Conservation (phyloP, 169 alveolate genomes). For the Blepharisma undulans region DNA sequence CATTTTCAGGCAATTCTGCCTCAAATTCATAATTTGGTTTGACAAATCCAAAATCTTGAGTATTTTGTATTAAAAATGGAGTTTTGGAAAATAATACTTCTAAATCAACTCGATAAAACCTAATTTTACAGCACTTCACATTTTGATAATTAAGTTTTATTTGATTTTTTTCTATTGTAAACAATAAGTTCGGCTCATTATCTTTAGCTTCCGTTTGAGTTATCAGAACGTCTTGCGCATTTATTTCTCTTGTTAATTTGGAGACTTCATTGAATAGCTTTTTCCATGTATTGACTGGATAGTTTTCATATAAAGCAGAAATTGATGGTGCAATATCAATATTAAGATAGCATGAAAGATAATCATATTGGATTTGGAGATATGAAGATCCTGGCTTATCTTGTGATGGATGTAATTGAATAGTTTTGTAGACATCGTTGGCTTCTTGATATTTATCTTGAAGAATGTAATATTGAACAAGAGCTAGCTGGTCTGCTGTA, state of each 20-base stretch:
- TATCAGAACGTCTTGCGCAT: background rate
- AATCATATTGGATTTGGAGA: conserved; percentile 32
- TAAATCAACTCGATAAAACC: background rate
- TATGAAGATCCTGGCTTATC: background rate
- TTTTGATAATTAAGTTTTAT: background rate
- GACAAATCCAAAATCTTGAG: conserved; percentile 26
- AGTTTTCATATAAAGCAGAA: background rate
- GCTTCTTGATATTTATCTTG: conserved; percentile 38
- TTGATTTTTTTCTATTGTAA: background rate
- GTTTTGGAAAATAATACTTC: conserved; percentile 37
- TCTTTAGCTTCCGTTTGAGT: background rate
- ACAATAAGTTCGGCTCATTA: conserved; percentile 15
- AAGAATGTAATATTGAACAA: background rate
- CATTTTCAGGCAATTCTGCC: background rate
- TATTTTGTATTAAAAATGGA: background rate
- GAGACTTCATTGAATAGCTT: background rate
- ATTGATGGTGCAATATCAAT: background rate
- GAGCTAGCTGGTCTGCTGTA: background rate
- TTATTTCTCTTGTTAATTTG: background rate
- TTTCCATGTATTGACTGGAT: conserved; percentile 22
- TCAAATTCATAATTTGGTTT: background rate
- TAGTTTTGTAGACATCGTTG: background rate
- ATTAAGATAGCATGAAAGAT: conserved; percentile 19
- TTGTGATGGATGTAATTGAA: background rate
- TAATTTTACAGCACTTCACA: background rate